phyloP scores from a whole-genome alignment of 768 basidiomycete species.

The Obba rivulosa region DNA sequence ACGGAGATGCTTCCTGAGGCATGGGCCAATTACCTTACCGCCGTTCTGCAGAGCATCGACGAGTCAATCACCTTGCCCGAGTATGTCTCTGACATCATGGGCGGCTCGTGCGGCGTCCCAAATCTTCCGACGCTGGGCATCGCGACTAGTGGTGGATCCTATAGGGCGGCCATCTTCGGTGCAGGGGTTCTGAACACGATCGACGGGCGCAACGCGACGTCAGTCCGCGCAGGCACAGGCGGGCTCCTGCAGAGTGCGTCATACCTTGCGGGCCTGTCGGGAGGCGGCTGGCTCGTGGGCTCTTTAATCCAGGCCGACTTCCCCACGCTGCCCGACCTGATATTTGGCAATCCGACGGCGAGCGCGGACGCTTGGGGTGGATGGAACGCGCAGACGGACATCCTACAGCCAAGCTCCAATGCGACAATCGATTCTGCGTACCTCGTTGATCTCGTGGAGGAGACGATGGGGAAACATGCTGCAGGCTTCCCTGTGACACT shows the following conservation, averaged over 20 bases:
- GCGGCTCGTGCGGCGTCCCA: constrained; percentile 6
- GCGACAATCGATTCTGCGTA: constrained; percentile 50
- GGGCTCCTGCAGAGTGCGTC: constrained; percentile 49
- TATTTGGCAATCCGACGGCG: constrained; percentile 52
- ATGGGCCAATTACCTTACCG: constrained; percentile 35
- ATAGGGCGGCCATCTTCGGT: constrained; percentile 49
- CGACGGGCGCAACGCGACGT: constrained; percentile 43
- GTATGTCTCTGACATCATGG: constrained; percentile 30
- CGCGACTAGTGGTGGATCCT: constrained; percentile 52
- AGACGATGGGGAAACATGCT: constrained; percentile 46
- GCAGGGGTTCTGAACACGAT: constrained; percentile 46
- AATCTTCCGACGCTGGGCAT: constrained; percentile 38
- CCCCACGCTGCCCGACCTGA: constrained; percentile 48
- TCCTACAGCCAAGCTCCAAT: constrained; percentile 43
- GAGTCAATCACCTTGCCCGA: constrained; percentile 19
- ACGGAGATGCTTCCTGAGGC: constrained; percentile 32
- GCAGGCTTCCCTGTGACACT: constrained; percentile 27
- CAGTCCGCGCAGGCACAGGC: constrained; percentile 36
- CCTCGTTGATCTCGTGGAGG: constrained; percentile 52
- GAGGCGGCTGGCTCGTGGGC: constrained; percentile 63
- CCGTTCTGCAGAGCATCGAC: constrained; percentile 26
- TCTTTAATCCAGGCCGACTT: constrained; percentile 64
- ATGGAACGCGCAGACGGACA: constrained; percentile 38
- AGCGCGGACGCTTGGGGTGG: constrained; percentile 54
- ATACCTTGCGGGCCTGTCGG: constrained; percentile 49